Evolutionary conservation across 768 basidiomycete species (phyloP), one percentile per base, ranked within the genome.

Genomic region (Kwoniella sp.): DNA sequence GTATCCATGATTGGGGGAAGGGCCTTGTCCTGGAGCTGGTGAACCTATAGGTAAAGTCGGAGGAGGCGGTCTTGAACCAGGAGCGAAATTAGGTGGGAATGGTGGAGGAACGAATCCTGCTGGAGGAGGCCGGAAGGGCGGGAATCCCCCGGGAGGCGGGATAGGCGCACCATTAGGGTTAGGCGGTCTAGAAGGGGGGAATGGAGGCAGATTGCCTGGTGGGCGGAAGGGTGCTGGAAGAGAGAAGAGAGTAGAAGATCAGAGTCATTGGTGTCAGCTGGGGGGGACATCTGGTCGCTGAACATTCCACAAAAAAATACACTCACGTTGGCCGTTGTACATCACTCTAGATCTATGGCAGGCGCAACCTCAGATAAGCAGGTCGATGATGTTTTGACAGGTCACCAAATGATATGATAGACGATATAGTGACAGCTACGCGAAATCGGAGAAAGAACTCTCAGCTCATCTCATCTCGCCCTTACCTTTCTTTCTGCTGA

Each of bases 101-200:
- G 72, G 72, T 21, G 72, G 74, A 19, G 66, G 66, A 13, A 70
- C 60, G 47, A 73, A 74, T 5, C 68, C 68, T 7, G 64, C 60
- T 55, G 64, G 66, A 15, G 73, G 71, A 9, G 54, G 58, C 17
- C 60, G 68, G 67, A 74, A 78, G n/a, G 77, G 77, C 25, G 77
- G 77, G 40, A 73, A 46, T 36, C 59, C 60, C 12, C 58, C 60
- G 50, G 67, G 65, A n/a, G 69, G 56, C 21, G 53, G 58, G n/a
- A 52, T 37, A 22, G 55, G 36, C 12, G 61, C 55, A 25, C 36
- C 25, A 46, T 51, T 56, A 9, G 65, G 55, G 15, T 68, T 66
- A 21, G 69, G 69, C 17, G 51, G 48, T 52, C 60, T 53, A 30
- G 44, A 64, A 1, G 66, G 68, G 3, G 68, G 66, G 58, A 69